Percentiles rank a stretch among this genome's conserved stretches.
Conservation (phyloP, 2,329 filamentous ascomycete genomes). For the Metarhizium guizhouense region DNA sequence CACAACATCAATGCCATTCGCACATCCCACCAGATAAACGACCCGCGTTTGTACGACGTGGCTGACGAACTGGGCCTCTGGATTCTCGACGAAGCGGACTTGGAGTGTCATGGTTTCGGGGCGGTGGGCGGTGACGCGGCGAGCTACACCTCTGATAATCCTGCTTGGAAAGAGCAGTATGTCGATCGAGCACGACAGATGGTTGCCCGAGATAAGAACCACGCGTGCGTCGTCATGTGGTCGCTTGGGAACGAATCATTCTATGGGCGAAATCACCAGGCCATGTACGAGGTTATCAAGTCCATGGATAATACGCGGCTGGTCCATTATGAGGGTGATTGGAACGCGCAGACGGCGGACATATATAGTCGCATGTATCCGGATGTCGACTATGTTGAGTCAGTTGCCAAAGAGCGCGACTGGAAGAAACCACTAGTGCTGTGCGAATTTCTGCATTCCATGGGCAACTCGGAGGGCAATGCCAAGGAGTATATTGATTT, state of each 20-base stretch:
- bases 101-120: constrained; percentile 45
- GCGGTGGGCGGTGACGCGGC: constrained; percentile 24
- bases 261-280: constrained; percentile 57
- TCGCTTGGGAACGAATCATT: constrained; percentile 65
- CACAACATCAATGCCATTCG: constrained; percentile 64
- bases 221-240: constrained; percentile 61
- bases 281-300: constrained; percentile 58
- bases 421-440: constrained; percentile 49
- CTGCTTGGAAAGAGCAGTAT: constrained; percentile 54
- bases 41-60: constrained; percentile 50
- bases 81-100: constrained; percentile 49
- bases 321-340: constrained; percentile 59
- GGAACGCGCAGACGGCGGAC: constrained; percentile 48
- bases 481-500: constrained; percentile 58
- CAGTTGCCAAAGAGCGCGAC: constrained; percentile 29
- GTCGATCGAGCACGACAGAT: constrained; percentile 57
- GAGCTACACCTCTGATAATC: constrained; percentile 48
- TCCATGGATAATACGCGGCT: constrained; percentile 45
- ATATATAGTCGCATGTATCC: constrained; percentile 61
- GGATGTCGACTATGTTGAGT: constrained; percentile 34
- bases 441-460: constrained; percentile 50
- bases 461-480: constrained; percentile 64
- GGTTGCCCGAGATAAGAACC: constrained; percentile 50
- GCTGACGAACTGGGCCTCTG: constrained; percentile 56
- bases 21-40: constrained; percentile 58